These are phyloP conservation scores for Plantago elongata DNA, from an alignment of 257 asterid genomes.

Conservation along the genomic window DNA sequence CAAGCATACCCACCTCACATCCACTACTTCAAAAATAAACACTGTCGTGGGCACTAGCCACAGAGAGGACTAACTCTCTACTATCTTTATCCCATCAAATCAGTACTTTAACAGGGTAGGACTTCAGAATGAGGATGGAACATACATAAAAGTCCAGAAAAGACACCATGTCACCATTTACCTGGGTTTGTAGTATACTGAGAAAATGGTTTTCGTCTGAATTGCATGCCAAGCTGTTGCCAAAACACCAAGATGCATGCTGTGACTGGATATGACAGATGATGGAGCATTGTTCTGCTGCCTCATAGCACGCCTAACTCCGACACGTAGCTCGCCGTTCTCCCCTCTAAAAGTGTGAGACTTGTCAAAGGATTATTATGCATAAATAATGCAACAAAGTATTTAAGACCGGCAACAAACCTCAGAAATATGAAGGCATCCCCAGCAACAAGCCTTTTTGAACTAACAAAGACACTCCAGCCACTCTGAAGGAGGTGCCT, in stretches of 20 bases:
- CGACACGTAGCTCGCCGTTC: slow-evolving; percentile 70
- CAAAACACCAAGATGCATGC: slow-evolving; percentile 91
- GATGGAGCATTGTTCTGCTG: slow-evolving; percentile 51
- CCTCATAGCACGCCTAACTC: slow-evolving; percentile 61
- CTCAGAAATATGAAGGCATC: slow-evolving; percentile 73
- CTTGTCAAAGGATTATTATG: neutral
- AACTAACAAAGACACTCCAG: slow-evolving; percentile 64
- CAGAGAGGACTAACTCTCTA: no score
- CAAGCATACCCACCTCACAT: neutral
- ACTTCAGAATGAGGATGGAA: no score
- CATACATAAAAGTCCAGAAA: no score
- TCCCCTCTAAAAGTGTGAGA: slow-evolving; percentile 35
- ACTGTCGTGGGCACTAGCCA: neutral
- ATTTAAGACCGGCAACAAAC: slow-evolving; percentile 20
- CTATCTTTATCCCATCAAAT: no score
- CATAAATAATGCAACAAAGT: neutral
- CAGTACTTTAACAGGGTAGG: no score
- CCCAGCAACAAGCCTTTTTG: slow-evolving; percentile 66
- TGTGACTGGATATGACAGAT: slow-evolving; percentile 79
- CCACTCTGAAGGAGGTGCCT: slow-evolving; percentile 71
- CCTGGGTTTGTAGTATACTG: slow-evolving; percentile 84
- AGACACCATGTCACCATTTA: slow-evolving; percentile 20
- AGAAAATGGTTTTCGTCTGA: slow-evolving; percentile 53
- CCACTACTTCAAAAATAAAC: neutral
- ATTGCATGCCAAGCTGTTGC: slow-evolving; percentile 84